These are phyloP conservation scores for Porcisia hertigi DNA, from an alignment of 208 protist species.

Conservation along the genomic window DNA sequence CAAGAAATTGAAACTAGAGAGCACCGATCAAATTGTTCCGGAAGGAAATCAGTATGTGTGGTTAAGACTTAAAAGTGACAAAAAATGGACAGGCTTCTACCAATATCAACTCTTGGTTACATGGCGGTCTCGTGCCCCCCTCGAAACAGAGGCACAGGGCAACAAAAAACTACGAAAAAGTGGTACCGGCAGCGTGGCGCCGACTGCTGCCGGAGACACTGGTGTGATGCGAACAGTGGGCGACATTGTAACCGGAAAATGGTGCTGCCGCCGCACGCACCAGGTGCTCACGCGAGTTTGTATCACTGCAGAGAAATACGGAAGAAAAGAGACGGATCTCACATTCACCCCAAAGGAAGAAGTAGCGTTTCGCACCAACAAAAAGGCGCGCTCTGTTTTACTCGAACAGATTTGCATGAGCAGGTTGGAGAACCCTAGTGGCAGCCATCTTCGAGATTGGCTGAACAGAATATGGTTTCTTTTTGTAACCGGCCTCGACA, in stretches of 20 bases:
- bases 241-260: constrained; percentile 65
- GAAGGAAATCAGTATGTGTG: constrained; percentile 55
- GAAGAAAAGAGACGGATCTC: constrained; percentile 37
- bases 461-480: constrained; percentile 72
- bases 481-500: constrained; percentile 59
- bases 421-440: constrained; percentile 32
- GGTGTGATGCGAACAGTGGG: constrained; percentile 36
- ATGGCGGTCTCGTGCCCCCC: constrained; percentile 42
- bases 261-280: constrained; percentile 66
- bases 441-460: constrained; percentile 48
- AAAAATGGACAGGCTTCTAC: constrained; percentile 52
- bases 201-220: neutral
- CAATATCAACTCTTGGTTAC: constrained; percentile 33
- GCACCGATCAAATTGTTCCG: constrained; percentile 41
- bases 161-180: constrained; percentile 21
- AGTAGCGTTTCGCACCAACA: constrained; percentile 37
- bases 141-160: constrained; percentile 18
- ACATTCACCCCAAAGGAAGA: constrained; percentile 59
- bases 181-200: neutral
- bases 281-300: constrained; percentile 63
- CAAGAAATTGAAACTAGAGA: constrained; percentile 20
- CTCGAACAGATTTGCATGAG: constrained; percentile 41
- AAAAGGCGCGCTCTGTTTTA: constrained; percentile 53
- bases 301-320: constrained; percentile 61
- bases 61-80: constrained; percentile 53